These are phyloP conservation scores for Teunomyces cretensis DNA, from an alignment of 805 yeast species.

Conservation along the genomic window DNA sequence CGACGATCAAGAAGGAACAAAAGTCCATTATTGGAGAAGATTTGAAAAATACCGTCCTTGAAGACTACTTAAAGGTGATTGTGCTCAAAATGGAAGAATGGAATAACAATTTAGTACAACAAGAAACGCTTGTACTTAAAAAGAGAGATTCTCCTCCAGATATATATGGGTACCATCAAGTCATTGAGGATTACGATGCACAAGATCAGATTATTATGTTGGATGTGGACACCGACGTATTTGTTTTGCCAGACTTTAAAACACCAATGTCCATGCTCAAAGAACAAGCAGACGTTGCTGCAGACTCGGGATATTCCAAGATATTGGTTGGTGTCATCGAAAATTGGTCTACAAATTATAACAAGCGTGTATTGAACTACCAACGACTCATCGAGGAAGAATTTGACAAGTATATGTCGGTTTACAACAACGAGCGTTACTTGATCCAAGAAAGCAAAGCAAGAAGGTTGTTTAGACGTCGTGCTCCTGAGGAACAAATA, in stretches of 20 bases:
- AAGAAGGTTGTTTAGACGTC: conserved; percentile 34
- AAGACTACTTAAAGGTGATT: conserved; percentile 74
- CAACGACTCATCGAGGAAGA: conserved; percentile 49
- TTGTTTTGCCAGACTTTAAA: conserved; percentile 73
- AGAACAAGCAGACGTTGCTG: conserved; percentile 88
- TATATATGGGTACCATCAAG: conserved; percentile 54
- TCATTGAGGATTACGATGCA: conserved; percentile 39
- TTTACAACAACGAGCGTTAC: conserved; percentile 39
- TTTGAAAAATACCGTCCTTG: conserved; percentile 67
- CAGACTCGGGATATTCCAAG: conserved; percentile 78
- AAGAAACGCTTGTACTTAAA: conserved; percentile 64
- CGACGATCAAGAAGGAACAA: conserved; percentile 38
- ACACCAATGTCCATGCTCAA: conserved; percentile 78
- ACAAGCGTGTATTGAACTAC: conserved; percentile 65
- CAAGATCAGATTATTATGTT: conserved; percentile 30
- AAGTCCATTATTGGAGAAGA: conserved; percentile 67
- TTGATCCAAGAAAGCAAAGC: conserved; percentile 45
- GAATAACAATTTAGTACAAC: conserved; percentile 67
- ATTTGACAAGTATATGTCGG: conserved; percentile 38
- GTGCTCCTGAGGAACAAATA: conserved; percentile 9
- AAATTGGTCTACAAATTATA: conserved; percentile 62
- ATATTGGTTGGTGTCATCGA: conserved; percentile 77
- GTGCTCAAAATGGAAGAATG: conserved; percentile 79
- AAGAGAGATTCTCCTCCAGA: conserved; percentile 75
- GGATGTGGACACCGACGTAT: conserved; percentile 44